Conservation (phyloP, 768 basidiomycete genomes). For the Cytidiella melzeri region DNA sequence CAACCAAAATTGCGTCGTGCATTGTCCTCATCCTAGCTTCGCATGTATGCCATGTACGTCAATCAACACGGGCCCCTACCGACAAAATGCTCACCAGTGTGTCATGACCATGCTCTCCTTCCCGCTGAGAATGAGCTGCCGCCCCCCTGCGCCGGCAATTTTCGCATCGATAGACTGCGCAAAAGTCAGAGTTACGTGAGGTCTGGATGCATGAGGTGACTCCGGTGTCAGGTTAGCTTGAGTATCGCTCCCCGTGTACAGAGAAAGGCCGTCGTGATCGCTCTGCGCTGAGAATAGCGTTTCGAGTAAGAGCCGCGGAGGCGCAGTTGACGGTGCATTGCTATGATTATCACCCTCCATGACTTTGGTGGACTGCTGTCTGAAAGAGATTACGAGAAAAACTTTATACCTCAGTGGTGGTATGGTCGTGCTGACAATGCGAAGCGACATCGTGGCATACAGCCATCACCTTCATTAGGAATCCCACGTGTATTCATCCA, state of each 20-base stretch:
- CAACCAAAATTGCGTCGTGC: constrained; percentile 91
- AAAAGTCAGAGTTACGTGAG: constrained; percentile 75
- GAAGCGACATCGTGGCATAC: too few relatives aligned
- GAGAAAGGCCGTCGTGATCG: constrained; percentile 4
- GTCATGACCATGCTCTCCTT: constrained; percentile 89
- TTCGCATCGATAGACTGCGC: constrained; percentile 85
- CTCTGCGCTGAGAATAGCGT: constrained; percentile 1
- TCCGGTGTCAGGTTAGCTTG: constrained; percentile 8
- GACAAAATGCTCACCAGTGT: constrained; percentile 58
- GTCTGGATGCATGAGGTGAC: constrained; percentile 26
- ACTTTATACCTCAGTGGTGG: too few relatives aligned
- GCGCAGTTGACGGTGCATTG: background rate
- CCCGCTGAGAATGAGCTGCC: constrained; percentile 79
- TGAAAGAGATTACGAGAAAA: too few relatives aligned
- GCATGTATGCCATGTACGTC: background rate
- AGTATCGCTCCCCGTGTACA: constrained; percentile 10
- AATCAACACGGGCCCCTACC: too few relatives aligned
- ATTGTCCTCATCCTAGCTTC: constrained; percentile 74
- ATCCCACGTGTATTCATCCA: too few relatives aligned
- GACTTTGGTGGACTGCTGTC: too few relatives aligned
- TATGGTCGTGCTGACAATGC: too few relatives aligned
- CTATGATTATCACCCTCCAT: too few relatives aligned
- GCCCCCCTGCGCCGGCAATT: constrained; percentile 71
- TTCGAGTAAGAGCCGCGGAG: constrained; percentile 15
- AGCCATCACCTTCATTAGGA: too few relatives aligned